Evolutionary conservation across 805 yeast species (phyloP).

Genomic region (Candida ficus): DNA sequence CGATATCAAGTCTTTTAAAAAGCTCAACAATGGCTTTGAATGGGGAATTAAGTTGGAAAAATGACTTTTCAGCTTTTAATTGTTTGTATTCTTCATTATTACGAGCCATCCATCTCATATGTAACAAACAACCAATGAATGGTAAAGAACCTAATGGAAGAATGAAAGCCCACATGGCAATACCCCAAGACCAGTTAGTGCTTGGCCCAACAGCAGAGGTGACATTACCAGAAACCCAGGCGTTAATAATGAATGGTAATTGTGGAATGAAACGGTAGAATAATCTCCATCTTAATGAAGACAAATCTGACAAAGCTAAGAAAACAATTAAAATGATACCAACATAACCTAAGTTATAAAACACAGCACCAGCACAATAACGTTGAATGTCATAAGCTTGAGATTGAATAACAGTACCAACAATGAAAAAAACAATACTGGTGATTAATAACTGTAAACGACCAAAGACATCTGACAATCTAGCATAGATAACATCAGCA

Average conservation of each 20-base stretch:
- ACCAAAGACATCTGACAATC: slow-evolving; percentile 64
- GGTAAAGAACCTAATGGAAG: slow-evolving; percentile 64
- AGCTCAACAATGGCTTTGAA: slow-evolving; percentile 29
- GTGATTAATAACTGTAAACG: slow-evolving; percentile 47
- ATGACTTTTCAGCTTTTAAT: slow-evolving; percentile 35
- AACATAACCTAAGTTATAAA: slow-evolving; percentile 51
- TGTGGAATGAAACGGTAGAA: slow-evolving; percentile 61
- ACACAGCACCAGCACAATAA: slow-evolving; percentile 64
- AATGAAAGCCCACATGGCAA: slow-evolving; percentile 77
- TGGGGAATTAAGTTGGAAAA: slow-evolving; percentile 33
- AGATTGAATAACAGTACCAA: slow-evolving; percentile 62
- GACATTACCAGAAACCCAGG: slow-evolving; percentile 71
- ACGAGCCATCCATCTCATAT: slow-evolving; percentile 51
- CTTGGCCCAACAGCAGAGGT: slow-evolving; percentile 31
- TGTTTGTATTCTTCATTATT: slow-evolving; percentile 46
- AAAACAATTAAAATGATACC: slow-evolving; percentile 55
- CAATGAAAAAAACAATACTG: slow-evolving; percentile 48
- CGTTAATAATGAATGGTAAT: slow-evolving; percentile 67
- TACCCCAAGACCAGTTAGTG: slow-evolving; percentile 62
- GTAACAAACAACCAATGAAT: slow-evolving; percentile 43
- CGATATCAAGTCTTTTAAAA: slow-evolving; percentile 61
- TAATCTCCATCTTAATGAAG: slow-evolving; percentile 68
- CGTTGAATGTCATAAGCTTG: slow-evolving; percentile 52
- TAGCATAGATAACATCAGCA: slow-evolving; percentile 57
- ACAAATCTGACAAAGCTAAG: slow-evolving; percentile 59